Percentiles rank a stretch among this genome's conserved stretches.
phyloP scores from a whole-genome alignment of 306 rosid genomes.

The Amphicarpaea edgeworthii region DNA sequence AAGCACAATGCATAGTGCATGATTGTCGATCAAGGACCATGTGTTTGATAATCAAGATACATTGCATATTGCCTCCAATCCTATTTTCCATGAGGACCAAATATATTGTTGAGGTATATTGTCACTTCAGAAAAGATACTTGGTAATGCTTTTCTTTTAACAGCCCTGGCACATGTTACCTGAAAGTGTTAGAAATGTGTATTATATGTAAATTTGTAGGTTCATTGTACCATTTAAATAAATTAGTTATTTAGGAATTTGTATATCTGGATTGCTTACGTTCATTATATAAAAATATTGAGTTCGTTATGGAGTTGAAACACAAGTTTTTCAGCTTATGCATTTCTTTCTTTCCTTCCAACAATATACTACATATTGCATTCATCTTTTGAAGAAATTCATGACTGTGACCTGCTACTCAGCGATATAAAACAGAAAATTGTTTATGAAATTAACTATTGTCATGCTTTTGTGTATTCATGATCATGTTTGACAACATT shows the following conservation, averaged over 20 bases:
- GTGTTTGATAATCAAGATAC: neutral
- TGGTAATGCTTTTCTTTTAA: too few species aligned
- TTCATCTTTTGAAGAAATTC: slow-evolving; percentile 40
- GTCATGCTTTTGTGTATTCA: slow-evolving; percentile 23
- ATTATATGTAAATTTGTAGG: neutral
- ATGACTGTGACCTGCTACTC: neutral
- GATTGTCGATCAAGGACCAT: neutral
- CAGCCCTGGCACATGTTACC: neutral
- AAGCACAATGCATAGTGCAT: neutral
- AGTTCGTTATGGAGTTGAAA: neutral
- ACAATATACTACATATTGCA: neutral
- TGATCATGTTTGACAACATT: slow-evolving; percentile 39
- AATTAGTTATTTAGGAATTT: slow-evolving; percentile 18
- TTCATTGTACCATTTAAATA: neutral
- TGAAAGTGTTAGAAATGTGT: neutral
- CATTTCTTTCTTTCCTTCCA: neutral
- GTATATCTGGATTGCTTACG: neutral
- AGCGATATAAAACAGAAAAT: neutral
- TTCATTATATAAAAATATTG: neutral
- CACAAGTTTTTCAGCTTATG: neutral
- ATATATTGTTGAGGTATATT: neutral
- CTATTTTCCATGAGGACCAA: neutral
- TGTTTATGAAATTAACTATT: slow-evolving; percentile 25
- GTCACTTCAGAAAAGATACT: neutral
- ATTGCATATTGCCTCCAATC: neutral